Evolutionary conservation across 139 green algal species (phyloP).

Genomic region (Chlorella sorokiniana): DNA sequence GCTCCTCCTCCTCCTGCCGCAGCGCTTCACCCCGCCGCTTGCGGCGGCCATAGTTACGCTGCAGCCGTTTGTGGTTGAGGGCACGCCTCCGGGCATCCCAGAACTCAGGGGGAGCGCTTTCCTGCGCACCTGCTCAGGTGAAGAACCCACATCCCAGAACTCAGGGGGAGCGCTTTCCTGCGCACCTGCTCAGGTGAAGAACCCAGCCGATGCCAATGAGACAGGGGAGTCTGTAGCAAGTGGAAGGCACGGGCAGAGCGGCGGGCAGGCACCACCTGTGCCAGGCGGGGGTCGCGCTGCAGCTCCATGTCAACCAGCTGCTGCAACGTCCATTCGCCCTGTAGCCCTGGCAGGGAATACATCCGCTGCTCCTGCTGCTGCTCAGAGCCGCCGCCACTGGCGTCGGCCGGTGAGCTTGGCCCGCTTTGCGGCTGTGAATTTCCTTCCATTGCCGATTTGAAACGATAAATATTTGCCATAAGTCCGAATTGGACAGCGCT

Average conservation of each 20-base stretch:
- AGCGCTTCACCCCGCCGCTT: background rate
- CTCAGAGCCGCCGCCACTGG: background rate
- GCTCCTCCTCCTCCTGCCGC: slow-evolving; percentile 13
- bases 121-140: slow-evolving; percentile 21
- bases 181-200: slow-evolving; percentile 17
- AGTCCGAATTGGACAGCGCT: too few species aligned
- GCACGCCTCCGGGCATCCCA: slow-evolving; percentile 31
- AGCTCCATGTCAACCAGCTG: slow-evolving; percentile 33
- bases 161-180: background rate
- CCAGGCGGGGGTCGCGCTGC: slow-evolving; percentile 1
- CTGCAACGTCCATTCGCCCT: slow-evolving; percentile 14
- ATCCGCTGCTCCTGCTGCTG: background rate
- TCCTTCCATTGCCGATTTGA: background rate
- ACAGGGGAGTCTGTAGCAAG: background rate
- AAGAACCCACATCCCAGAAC: too few species aligned
- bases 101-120: slow-evolving; percentile 26
- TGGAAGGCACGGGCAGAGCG: background rate
- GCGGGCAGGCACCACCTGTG: background rate
- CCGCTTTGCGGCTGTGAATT: too few species aligned
- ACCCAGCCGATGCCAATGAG: background rate
- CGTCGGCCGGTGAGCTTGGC: background rate
- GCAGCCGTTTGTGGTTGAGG: slow-evolving; percentile 11
- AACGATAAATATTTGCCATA: background rate
- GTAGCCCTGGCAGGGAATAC: background rate
- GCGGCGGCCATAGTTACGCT: slow-evolving; percentile 8